Evolutionary conservation across 805 yeast genomes (phyloP).

Genomic region (Saccharomyces kudriavzevii): DNA sequence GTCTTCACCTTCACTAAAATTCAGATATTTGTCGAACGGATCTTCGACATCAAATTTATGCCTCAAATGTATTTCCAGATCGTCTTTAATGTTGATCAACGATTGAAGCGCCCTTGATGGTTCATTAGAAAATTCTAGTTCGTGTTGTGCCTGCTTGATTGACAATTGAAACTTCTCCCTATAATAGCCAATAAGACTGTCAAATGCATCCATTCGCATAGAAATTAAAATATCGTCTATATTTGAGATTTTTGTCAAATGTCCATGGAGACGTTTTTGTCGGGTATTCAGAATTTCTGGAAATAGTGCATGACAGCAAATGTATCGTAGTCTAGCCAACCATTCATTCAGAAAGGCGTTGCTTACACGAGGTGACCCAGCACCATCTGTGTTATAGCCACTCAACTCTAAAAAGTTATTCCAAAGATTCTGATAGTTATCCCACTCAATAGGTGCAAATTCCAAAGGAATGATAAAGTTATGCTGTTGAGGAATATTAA

Average conservation of each 20-base stretch:
- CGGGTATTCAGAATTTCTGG: slow-evolving; percentile 13
- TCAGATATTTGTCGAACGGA: slow-evolving; percentile 7
- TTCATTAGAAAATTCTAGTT: slow-evolving; percentile 42
- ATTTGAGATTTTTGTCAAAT: slow-evolving; percentile 12
- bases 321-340: slow-evolving; percentile 61
- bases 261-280: slow-evolving; percentile 2
- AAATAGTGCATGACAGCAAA: slow-evolving; percentile 70
- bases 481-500: slow-evolving; percentile 69
- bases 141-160: slow-evolving; percentile 59
- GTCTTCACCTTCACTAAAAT: background rate
- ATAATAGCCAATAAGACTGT: slow-evolving; percentile 42
- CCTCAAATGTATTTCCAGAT: slow-evolving; percentile 10
- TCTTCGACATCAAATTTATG: slow-evolving; percentile 14
- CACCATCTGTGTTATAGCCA: slow-evolving; percentile 40
- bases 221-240: slow-evolving; percentile 61
- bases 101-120: slow-evolving; percentile 11
- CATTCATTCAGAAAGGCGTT: slow-evolving; percentile 55
- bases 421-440: slow-evolving; percentile 62
- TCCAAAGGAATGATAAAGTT: slow-evolving; percentile 63
- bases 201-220: slow-evolving; percentile 51
- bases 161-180: slow-evolving; percentile 38
- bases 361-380: slow-evolving; percentile 46
- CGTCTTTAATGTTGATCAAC: slow-evolving; percentile 1
- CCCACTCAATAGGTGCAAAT: slow-evolving; percentile 76
- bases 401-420: slow-evolving; percentile 51